Base-by-base conservation (phyloP, 169 alveolate species). In the Miamiensis avidus region DNA sequence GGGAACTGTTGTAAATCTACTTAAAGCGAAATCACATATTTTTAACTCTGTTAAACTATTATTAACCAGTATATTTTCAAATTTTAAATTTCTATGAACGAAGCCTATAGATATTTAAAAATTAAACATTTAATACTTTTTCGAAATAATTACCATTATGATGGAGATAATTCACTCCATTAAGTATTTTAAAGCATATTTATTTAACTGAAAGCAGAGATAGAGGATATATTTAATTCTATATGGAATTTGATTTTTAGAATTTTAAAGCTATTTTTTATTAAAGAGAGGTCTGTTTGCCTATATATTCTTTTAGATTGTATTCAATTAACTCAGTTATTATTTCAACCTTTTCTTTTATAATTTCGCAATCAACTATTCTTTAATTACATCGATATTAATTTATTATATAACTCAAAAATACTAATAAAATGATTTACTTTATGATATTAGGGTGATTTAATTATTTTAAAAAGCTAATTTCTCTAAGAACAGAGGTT, bases 71-170 rank as follows among this genome's bases (percentile, higher is more conserved):
- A 94, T 93, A 83, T 94, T 96, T 65, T 93, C 97, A 30, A 96
- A 93, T 89, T 94, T 94, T 78, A 94, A 85, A 81, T 95, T 95
- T 79, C 97, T 85, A 87, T 95, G 98, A 88, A 95, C 91, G n/a
- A 95, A 86, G 20, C 69, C 69, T 49, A 49, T 11, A 49, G 4
- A 49, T 49, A 49, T 49, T 49, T 49, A 11, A 49, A 49, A 49
- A 11, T 11, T 49, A 49, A 11, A 49, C 4, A 49, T 49, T 49
- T 49, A 49, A 49, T 11, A 11, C 4, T 49, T 49, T 49, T 11
- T 11, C 26, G 4, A 49, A 11, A 11, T 49, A 49, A 11, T 11
- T 49, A 64, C 95, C 95, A 76, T 93, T 88, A 79, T 91, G 91
- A 88, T 95, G 98, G 27, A 92, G 82, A 91, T 91, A 93, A 33